Percentiles rank a stretch among this genome's conserved stretches.
phyloP scores from a whole-genome alignment of 805 yeast genomes.

The Saturnispora besseyi region DNA sequence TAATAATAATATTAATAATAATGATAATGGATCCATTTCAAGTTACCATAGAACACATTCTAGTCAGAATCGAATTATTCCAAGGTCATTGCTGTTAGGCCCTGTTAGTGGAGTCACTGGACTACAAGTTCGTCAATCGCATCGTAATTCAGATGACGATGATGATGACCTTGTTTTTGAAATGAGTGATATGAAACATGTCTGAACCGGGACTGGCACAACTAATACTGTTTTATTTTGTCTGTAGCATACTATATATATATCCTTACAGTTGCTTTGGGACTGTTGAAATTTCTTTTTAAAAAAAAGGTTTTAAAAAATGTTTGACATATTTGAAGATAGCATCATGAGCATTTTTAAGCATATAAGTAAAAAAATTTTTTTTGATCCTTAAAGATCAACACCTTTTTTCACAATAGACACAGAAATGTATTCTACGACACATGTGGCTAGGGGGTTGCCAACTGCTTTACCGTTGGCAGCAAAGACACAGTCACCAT shows the following conservation, averaged over 20 bases:
- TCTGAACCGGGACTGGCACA: not conserved
- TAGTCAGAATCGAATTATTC: not conserved
- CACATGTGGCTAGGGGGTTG: slow-evolving; percentile 6
- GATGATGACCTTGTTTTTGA: slow-evolving; percentile 52
- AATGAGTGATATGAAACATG: slow-evolving; percentile 59
- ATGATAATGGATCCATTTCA: not conserved
- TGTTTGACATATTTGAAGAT: too few species aligned
- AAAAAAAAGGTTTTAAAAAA: too few species aligned
- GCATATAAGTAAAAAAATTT: not conserved
- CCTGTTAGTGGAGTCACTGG: slow-evolving; percentile 1
- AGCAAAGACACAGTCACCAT: slow-evolving; percentile 50
- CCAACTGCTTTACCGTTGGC: slow-evolving; percentile 24
- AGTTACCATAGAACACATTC: not conserved
- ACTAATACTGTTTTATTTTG: not conserved
- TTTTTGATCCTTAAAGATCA: not conserved
- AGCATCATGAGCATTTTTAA: not conserved
- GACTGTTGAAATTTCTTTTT: not conserved
- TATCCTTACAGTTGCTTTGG: not conserved
- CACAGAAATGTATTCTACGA: slow-evolving; percentile 6
- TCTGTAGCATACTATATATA: not conserved
- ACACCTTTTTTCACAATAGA: not conserved
- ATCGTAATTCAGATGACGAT: slow-evolving; percentile 42
- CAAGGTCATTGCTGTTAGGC: not conserved
- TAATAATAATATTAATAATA: not conserved
- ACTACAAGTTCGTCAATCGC: not conserved